Percentiles rank a stretch among this genome's conserved stretches.
These are phyloP conservation scores for Rhynchosporium agropyri DNA, from an alignment of 2,329 filamentous ascomycete genomes.

Conservation along the genomic window DNA sequence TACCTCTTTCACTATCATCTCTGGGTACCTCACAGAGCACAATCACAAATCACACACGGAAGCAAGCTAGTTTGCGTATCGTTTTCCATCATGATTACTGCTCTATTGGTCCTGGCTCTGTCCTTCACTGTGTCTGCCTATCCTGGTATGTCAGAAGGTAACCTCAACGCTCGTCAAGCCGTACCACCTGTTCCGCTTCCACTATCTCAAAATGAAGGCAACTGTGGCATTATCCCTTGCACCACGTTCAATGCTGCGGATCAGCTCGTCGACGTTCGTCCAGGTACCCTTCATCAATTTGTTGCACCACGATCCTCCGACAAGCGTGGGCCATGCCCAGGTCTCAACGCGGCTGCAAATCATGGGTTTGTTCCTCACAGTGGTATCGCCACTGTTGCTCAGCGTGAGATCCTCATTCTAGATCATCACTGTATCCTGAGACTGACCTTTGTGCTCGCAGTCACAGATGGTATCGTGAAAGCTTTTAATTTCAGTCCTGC, in stretches of 20 bases:
- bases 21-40: neutral
- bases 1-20: neutral
- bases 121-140: slow-evolving; percentile 5
- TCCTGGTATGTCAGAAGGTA: slow-evolving; percentile 11
- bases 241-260: slow-evolving; percentile 21
- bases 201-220: slow-evolving; percentile 23
- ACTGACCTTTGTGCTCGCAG: neutral
- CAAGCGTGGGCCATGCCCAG: slow-evolving; percentile 28
- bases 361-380: slow-evolving; percentile 43
- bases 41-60: neutral
- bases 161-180: slow-evolving; percentile 15
- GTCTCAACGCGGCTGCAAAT: slow-evolving; percentile 46
- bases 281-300: slow-evolving; percentile 25
- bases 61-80: neutral
- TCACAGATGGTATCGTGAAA: slow-evolving; percentile 16
- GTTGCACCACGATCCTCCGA: slow-evolving; percentile 23
- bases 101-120: neutral
- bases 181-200: slow-evolving; percentile 21
- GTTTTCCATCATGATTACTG: neutral
- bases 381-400: slow-evolving; percentile 21
- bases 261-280: slow-evolving; percentile 27
- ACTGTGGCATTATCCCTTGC: slow-evolving; percentile 24
- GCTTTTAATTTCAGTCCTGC: slow-evolving; percentile 23
- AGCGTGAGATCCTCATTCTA: neutral
- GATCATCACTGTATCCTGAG: neutral